These are phyloP conservation scores for Leishmania braziliensis DNA, from an alignment of 208 protist genomes.

Conservation along the genomic window DNA sequence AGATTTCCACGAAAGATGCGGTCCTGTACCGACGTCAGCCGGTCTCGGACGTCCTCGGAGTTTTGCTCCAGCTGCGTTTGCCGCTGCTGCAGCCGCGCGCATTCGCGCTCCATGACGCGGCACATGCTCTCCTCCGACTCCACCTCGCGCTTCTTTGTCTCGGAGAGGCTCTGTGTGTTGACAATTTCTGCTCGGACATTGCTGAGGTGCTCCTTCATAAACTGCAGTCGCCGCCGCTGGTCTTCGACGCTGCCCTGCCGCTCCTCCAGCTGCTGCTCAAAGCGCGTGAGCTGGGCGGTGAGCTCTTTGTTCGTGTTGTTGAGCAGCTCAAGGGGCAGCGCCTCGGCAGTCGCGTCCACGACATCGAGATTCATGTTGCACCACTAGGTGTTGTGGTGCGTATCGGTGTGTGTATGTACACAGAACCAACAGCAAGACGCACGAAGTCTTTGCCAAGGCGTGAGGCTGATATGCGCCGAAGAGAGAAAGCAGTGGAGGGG, in stretches of 20 bases:
- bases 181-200: constrained; percentile 91
- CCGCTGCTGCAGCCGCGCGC: constrained; percentile 68
- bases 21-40: constrained; percentile 76
- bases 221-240: constrained; percentile 77
- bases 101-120: constrained; percentile 88
- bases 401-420: neutral
- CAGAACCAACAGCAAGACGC: neutral
- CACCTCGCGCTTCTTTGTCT: constrained; percentile 91
- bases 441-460: neutral
- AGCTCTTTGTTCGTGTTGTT: constrained; percentile 90
- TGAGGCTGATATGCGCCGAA: neutral
- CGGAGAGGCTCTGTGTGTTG: constrained; percentile 86
- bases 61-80: constrained; percentile 47
- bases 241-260: constrained; percentile 66
- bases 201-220: constrained; percentile 91
- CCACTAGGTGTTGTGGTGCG: neutral
- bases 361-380: constrained; percentile 59
- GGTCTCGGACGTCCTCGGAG: constrained; percentile 67
- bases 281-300: constrained; percentile 76
- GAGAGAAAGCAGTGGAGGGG: neutral
- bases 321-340: constrained; percentile 81
- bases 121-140: constrained; percentile 93
- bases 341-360: constrained; percentile 80
- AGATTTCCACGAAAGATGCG: constrained; percentile 91
- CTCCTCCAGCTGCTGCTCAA: constrained; percentile 63